Evolutionary conservation across 2,329 filamentous ascomycete genomes (phyloP).

Genomic region (Botrytis paeoniae): DNA sequence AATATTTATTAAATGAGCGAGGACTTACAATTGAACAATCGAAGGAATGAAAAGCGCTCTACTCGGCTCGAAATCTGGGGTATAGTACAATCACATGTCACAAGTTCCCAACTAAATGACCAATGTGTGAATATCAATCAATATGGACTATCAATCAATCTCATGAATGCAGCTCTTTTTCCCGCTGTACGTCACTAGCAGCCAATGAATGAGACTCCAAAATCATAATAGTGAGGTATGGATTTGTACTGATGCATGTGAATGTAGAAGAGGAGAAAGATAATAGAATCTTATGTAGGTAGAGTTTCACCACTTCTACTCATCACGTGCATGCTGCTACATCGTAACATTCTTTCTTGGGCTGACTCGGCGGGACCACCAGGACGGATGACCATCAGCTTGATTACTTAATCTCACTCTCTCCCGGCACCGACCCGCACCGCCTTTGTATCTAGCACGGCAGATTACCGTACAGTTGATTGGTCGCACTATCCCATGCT

Average conservation of each 20-base stretch:
- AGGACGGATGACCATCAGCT: background rate
- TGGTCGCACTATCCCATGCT: background rate
- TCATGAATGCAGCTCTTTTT: background rate
- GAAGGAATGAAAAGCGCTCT: background rate
- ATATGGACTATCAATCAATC: background rate
- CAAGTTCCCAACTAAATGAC: background rate
- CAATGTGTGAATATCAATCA: background rate
- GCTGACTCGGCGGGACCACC: background rate
- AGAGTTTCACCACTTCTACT: no score
- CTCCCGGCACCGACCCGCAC: background rate
- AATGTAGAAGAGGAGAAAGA: background rate
- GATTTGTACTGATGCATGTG: background rate
- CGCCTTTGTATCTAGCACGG: background rate
- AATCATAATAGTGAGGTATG: background rate
- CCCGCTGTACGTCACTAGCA: background rate
- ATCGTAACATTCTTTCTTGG: no score
- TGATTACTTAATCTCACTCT: background rate
- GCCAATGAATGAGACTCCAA: background rate
- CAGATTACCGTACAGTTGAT: background rate
- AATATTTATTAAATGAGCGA: background rate
- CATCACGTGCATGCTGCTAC: no score
- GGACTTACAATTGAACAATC: conserved; percentile 4
- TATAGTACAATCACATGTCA: conserved; percentile 21
- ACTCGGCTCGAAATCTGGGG: conserved; percentile 16
- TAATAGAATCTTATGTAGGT: no score